Evolutionary conservation across 2,329 filamentous ascomycete species (phyloP).

Genomic region (Geosmithia flava): DNA sequence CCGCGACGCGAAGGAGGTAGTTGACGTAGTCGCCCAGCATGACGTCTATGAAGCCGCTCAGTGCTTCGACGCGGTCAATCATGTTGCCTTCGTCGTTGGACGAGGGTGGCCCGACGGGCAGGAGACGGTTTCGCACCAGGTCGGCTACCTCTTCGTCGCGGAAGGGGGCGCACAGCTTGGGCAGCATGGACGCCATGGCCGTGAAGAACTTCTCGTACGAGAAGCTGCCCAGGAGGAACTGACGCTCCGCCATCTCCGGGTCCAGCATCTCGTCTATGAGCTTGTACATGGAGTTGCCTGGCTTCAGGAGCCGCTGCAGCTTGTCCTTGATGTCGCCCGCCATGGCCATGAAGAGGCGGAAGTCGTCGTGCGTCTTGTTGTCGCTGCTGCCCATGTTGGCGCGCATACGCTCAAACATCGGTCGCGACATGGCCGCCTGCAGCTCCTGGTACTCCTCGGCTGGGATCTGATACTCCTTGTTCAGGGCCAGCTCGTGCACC

Average conservation of each 20-base stretch:
- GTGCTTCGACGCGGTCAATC: constrained; percentile 63
- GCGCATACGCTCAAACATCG: constrained; percentile 44
- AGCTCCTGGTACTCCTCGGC: constrained; percentile 45
- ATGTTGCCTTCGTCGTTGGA: constrained; percentile 49
- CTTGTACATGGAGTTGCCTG: constrained; percentile 60
- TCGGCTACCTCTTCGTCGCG: constrained; percentile 65
- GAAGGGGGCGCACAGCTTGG: constrained; percentile 69
- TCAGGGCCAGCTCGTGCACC: constrained; percentile 69
- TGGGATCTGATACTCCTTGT: constrained; percentile 65
- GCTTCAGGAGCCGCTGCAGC: constrained; percentile 57
- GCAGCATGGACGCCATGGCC: constrained; percentile 63
- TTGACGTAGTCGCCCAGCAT: constrained; percentile 76
- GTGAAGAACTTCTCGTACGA: constrained; percentile 72
- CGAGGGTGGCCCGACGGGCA: too few species aligned
- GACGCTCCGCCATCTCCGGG: constrained; percentile 54
- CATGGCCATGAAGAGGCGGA: constrained; percentile 57
- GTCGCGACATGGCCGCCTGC: constrained; percentile 33
- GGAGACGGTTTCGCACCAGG: constrained; percentile 48
- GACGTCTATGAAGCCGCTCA: constrained; percentile 64
- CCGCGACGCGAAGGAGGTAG: constrained; percentile 61
- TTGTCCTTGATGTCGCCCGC: constrained; percentile 60
- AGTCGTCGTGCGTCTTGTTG: constrained; percentile 40
- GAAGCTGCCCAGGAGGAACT: constrained; percentile 61
- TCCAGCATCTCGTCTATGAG: constrained; percentile 68
- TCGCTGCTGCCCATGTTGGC: constrained; percentile 55